These are phyloP conservation scores for Hymenoscyphus repandus DNA, from an alignment of 2,329 filamentous ascomycete species.

Conservation along the genomic window DNA sequence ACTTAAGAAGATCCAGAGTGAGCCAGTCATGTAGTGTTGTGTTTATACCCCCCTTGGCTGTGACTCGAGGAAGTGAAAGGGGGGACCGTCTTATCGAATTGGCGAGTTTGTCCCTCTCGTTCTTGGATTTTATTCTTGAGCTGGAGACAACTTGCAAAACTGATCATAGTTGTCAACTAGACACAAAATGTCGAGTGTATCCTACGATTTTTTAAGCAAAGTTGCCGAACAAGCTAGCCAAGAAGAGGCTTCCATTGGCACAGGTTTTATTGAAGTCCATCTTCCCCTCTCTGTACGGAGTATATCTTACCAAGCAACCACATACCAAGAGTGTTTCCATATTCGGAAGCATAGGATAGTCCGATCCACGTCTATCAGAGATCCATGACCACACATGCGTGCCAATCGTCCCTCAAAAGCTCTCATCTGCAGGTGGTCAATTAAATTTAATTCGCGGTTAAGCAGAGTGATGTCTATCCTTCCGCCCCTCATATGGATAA, in stretches of 20 bases:
- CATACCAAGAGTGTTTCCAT: not conserved
- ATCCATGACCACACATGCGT: not conserved
- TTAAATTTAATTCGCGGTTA: constrained; percentile 15
- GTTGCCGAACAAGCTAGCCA: not conserved
- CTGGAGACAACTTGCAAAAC: too few relatives aligned
- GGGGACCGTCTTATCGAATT: too few relatives aligned
- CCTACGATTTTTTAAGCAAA: not conserved
- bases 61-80: too few relatives aligned
- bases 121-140: too few relatives aligned
- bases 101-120: too few relatives aligned
- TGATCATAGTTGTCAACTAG: too few relatives aligned
- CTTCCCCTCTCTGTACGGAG: constrained; percentile 3
- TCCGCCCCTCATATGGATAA: constrained; percentile 17
- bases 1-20: constrained; percentile 1
- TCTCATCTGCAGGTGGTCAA: constrained; percentile 8
- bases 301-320: constrained; percentile 6
- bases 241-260: not conserved
- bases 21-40: not conserved
- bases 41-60: not conserved
- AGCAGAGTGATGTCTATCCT: constrained; percentile 9
- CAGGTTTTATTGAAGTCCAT: not conserved
- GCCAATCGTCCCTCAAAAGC: not conserved
- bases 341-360: not conserved
- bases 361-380: not conserved
- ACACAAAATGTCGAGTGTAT: too few relatives aligned